These are phyloP conservation scores for Yamadazyma dendronema DNA, from an alignment of 1,139 yeast species.

Conservation along the genomic window DNA sequence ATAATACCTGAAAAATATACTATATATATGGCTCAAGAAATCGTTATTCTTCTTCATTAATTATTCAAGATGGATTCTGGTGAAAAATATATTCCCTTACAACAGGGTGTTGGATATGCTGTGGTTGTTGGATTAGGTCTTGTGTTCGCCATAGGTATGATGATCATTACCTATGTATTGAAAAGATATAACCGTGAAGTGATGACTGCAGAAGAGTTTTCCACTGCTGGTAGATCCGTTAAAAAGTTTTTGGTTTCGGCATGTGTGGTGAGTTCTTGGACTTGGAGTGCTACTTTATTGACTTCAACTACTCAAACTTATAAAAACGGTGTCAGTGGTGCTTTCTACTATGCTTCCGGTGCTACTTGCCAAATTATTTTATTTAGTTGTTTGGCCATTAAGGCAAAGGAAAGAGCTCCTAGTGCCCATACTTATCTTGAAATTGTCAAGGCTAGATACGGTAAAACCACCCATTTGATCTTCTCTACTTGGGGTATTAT, in stretches of 20 bases:
- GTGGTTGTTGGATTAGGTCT: constrained; percentile 86
- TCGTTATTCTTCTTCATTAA: not conserved
- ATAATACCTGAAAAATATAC: not conserved
- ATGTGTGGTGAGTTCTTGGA: constrained; percentile 90
- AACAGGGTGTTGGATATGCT: constrained; percentile 90
- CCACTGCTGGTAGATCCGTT: constrained; percentile 84
- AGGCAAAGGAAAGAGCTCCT: constrained; percentile 57
- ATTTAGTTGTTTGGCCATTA: constrained; percentile 53
- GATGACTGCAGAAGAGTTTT: constrained; percentile 85
- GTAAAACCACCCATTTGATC: constrained; percentile 59
- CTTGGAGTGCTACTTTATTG: constrained; percentile 87
- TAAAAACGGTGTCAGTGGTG: constrained; percentile 67
- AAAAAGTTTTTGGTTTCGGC: constrained; percentile 79
- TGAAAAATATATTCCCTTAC: constrained; percentile 21
- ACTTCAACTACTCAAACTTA: constrained; percentile 79
- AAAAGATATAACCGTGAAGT: constrained; percentile 76
- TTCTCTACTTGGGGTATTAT: constrained; percentile 78
- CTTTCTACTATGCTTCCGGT: constrained; percentile 50
- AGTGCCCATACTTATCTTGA: constrained; percentile 59
- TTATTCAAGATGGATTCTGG: not conserved
- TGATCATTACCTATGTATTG: constrained; percentile 64
- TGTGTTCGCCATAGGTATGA: constrained; percentile 78
- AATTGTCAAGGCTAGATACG: constrained; percentile 52
- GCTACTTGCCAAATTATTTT: constrained; percentile 53
- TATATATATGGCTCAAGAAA: not conserved